A percentile compares a stretch with the other conserved stretches of the same genome.
Evolutionary conservation across 805 yeast species (phyloP).

Genomic region (Kodamaea leandrae): DNA sequence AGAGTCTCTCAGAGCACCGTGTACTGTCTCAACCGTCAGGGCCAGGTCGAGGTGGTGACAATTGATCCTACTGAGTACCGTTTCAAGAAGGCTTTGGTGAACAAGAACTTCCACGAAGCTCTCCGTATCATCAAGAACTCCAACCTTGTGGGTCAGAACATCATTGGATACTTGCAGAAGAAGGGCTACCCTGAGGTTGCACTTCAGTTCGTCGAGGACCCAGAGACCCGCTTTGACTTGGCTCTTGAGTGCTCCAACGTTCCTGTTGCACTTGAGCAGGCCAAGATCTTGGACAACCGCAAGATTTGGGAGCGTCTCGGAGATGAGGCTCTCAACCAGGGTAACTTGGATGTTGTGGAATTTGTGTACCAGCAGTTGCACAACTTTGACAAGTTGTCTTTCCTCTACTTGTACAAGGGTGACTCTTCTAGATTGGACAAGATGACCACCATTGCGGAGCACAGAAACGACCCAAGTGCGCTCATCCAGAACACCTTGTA

Average conservation of each 20-base stretch:
- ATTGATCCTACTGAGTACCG: conserved; percentile 97
- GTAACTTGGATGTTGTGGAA: conserved; percentile 83
- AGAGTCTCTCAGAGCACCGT: conserved; percentile 68
- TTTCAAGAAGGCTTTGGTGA: conserved; percentile 88
- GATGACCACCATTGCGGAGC: conserved; percentile 88
- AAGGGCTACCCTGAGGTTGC: conserved; percentile 98
- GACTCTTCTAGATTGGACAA: conserved; percentile 69
- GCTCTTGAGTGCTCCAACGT: conserved; percentile 93
- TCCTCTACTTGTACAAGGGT: conserved; percentile 83
- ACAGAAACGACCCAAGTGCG: conserved; percentile 76
- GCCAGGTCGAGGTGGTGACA: conserved; percentile 70
- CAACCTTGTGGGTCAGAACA: conserved; percentile 94
- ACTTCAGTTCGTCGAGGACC: conserved; percentile 91
- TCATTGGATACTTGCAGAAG: conserved; percentile 90
- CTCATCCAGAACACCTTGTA: conserved; percentile 81
- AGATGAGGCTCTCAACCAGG: conserved; percentile 84
- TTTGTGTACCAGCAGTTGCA: conserved; percentile 84
- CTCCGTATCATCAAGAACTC: conserved; percentile 83
- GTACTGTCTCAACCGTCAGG: conserved; percentile 80
- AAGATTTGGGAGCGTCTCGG: conserved; percentile 80
- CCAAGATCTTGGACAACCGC: conserved; percentile 66
- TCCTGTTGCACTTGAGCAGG: conserved; percentile 84
- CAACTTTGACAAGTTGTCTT: conserved; percentile 83
- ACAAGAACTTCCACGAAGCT: conserved; percentile 88
- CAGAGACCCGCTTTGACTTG: conserved; percentile 92